Evolutionary conservation across 2,329 filamentous ascomycete species (phyloP), one percentile per base, ranked within the genome.

Genomic region (Alternaria infectoria): DNA sequence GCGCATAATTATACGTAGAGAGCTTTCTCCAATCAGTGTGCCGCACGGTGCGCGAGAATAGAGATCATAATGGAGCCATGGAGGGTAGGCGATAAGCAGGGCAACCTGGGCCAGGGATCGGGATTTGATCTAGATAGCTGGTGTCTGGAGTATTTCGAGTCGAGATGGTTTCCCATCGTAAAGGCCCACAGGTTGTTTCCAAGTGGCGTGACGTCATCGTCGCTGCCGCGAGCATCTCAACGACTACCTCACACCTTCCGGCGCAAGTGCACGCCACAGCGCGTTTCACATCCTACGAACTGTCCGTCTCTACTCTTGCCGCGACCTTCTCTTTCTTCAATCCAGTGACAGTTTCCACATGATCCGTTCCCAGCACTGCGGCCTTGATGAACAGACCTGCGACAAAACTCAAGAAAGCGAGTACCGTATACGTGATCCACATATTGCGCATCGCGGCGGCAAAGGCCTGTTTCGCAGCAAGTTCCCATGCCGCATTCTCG

Each of bases 261-360:
- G 32, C 4, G 32, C 13, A 36, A 36, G 15, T 5, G 49, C 19
- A 36, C 26, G 30, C 9, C n/a, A 17, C 36, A 17, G n/a, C 36
- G 9, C 36, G 4, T 21, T 3, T 54, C 2, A n/a, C 12, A 15
- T 15, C 6, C 25, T 44, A 59, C 2, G 49, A 54, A 15, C 55
- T 59, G 6, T 49, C 25, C n/a, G 55, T 49, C 43, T 44, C 32
- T 9, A 30, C 26, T 28, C 23, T 47, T 15, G 46, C 10, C 9
- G 17, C 8, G 5, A 32, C 54, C 43, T 74, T 69, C 60, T 73
- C 69, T 54, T 72, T 76, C 43, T 77, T 79, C 44, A 85, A 60
- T 2, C 83, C 83, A 2, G 82, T 84, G 69, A 82, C 82, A 7
- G 82, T 84, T 70, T 85, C 83, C 15, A 75, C 71, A 69, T 85